Evolutionary conservation across 2,329 filamentous ascomycete species (phyloP), one percentile per base, ranked within the genome.

Genomic region (Colletotrichum sublineola): DNA sequence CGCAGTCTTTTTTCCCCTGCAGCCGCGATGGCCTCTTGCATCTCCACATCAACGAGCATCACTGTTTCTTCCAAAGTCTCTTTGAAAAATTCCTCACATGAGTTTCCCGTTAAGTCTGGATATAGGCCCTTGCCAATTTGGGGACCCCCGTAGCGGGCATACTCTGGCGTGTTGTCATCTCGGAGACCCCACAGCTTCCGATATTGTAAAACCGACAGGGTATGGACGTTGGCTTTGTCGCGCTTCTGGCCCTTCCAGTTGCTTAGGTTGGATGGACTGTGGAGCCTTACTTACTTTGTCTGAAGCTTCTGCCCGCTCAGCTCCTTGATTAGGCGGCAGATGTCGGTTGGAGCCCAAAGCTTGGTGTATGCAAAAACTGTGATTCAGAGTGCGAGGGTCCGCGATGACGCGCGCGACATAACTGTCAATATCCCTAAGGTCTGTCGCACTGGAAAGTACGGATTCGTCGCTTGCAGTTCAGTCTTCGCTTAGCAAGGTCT

Each of bases 101-200:
- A 42, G 4, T 44, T 69, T 2, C 40, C 57, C 31, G 44, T 58
- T 42, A 88, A 80, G 29, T 88, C 86, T 3, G 87, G 88, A 75
- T 89, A 90, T 33, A 90, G 79, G 24, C 89, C 85, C 74, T 84
- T 85, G 42, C 80, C 82, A 66, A 84, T 80, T 24, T 89, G 71
- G 76, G 90, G 89, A 2, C 87, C 87, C 6, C 90, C 80, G 73
- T 89, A 89, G 62, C 82, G 80, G 14, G 88, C 88, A 73, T 84
- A 82, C 67, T 87, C 84, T 0, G 84, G 86, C 12, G 81, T 85
- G 77, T 89, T 89, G 74, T 91, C 88, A 1, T 84, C 85, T 1
- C 87, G 81, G 31, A 89, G 38, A 20, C 81, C 83, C 81, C 81
- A 85, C 0, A 83, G 85, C 46, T 84, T 76, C 61, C 79, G 76